Base-by-base conservation (phyloP, 73 alveolate species). In the Stentor roeselii region DNA sequence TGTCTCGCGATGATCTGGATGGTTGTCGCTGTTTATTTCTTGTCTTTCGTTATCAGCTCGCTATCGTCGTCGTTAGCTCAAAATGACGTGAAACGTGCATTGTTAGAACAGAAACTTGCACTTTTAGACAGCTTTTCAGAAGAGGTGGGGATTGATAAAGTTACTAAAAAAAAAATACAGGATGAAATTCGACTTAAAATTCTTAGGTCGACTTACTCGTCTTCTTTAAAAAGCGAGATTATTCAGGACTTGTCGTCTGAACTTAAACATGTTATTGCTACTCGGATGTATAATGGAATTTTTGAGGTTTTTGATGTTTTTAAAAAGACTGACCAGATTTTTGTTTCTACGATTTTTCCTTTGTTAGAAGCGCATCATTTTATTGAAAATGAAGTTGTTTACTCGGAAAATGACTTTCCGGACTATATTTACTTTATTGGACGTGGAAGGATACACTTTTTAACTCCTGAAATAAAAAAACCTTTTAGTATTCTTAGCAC, bases 11-110 rank as follows among this genome's bases (percentile, higher is more conserved):
- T 92, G 3, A 21, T 92, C 42, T 87, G 89, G 78, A 90, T 92
- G 95, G 80, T 92, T 36, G 60, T 89, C 39, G 97, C 95, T n/a
- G 97, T 89, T 2, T 88, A 89, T 59, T 91, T 93, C 82, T 92
- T 91, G 82, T 85, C 94, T 59, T 89, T 90, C 59, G 86, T 93
- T 31, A 93, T 93, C 75, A 96, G 98, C n/a, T 84, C 85, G 60
- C 78, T 93, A 30, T 82, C 92, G 27, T 76, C 93, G 27, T 87
- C 92, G 38, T 60, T 93, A 30, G 87, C 97, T 1, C 75, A 87
- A 31, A 86, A 89, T 87, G 98, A 93, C 75, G 82, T 87, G 60
- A 92, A 89, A 50, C 86, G 75, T 11, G 86, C 82, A 27, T 34
- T 78, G 3, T 80, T 93, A 36, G 60, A 77, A 15, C 75, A 91